Evolutionary conservation across 768 basidiomycete species (phyloP).

Genomic region (Artomyces pyxidatus): DNA sequence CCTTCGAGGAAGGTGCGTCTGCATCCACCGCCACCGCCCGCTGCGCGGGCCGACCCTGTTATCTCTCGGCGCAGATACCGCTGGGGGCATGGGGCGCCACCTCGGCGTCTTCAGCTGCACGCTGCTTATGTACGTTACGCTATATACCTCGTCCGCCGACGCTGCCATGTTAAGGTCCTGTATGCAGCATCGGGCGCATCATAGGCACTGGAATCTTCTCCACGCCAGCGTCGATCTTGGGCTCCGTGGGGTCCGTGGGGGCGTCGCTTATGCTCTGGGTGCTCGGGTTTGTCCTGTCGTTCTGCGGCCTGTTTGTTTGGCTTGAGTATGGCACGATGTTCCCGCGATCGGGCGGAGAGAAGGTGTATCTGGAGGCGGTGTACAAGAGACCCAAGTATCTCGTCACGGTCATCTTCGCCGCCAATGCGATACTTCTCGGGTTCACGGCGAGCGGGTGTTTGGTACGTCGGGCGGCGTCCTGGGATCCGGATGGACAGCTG

Average conservation of each 20-base stretch:
- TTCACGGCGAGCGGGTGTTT: conserved; percentile 40
- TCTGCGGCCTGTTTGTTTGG: conserved; percentile 55
- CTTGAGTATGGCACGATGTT: conserved; percentile 59
- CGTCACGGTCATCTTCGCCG: conserved; percentile 40
- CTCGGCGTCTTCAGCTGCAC: conserved; percentile 50
- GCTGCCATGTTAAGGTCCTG: neutral
- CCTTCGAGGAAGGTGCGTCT: conserved; percentile 39
- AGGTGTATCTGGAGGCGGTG: conserved; percentile 52
- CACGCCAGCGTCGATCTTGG: conserved; percentile 51
- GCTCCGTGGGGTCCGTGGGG: conserved; percentile 47
- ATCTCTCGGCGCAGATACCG: conserved; percentile 27
- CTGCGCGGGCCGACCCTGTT: neutral
- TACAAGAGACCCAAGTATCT: conserved; percentile 40
- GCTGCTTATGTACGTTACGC: conserved; percentile 35
- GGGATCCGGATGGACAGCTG: neutral
- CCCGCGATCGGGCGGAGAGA: conserved; percentile 54
- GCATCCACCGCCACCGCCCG: too few relatives aligned
- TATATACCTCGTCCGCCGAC: neutral
- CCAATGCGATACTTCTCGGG: conserved; percentile 37
- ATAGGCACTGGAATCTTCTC: conserved; percentile 63
- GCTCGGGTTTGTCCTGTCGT: conserved; percentile 49
- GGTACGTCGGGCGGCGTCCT: conserved; percentile 24
- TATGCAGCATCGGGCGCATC: conserved; percentile 39
- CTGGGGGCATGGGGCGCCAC: conserved; percentile 52
- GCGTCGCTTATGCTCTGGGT: conserved; percentile 60